These are phyloP conservation scores for Uncinocarpus reesii DNA, from an alignment of 2,329 filamentous ascomycete species.

Conservation along the genomic window DNA sequence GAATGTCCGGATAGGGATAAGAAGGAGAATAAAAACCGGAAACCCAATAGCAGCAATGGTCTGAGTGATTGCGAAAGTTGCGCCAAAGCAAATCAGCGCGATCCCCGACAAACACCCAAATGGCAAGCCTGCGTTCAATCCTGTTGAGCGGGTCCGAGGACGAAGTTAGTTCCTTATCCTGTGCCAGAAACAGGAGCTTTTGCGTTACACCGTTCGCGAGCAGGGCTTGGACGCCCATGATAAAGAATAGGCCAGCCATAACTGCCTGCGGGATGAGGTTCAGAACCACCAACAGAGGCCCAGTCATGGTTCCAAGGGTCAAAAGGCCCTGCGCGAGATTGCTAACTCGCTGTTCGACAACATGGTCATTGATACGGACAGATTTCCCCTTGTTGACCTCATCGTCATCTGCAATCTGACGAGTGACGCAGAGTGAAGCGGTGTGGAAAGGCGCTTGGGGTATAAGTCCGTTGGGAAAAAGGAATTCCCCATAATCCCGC, in stretches of 20 bases:
- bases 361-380: slow-evolving; percentile 51
- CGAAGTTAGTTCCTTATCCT: slow-evolving; percentile 53
- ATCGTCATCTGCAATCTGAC: slow-evolving; percentile 45
- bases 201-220: slow-evolving; percentile 65
- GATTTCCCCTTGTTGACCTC: slow-evolving; percentile 50
- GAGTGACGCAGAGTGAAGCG: slow-evolving; percentile 62
- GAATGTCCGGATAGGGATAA: slow-evolving; percentile 57
- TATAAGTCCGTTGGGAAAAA: slow-evolving; percentile 75
- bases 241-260: slow-evolving; percentile 70
- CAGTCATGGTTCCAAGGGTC: slow-evolving; percentile 68
- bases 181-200: slow-evolving; percentile 60
- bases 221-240: slow-evolving; percentile 73
- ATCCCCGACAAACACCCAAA: slow-evolving; percentile 63
- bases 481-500: slow-evolving; percentile 64
- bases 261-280: slow-evolving; percentile 71
- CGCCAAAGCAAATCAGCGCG: slow-evolving; percentile 60
- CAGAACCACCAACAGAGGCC: slow-evolving; percentile 61
- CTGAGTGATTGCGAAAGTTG: slow-evolving; percentile 73
- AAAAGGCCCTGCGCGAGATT: slow-evolving; percentile 69
- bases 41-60: slow-evolving; percentile 75
- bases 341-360: slow-evolving; percentile 62
- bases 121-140: slow-evolving; percentile 51
- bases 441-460: slow-evolving; percentile 78
- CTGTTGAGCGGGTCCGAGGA: slow-evolving; percentile 48
- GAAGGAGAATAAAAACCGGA: slow-evolving; percentile 59